These are phyloP conservation scores for Tothia fuscella DNA, from an alignment of 2,329 filamentous ascomycete genomes.

Conservation along the genomic window DNA sequence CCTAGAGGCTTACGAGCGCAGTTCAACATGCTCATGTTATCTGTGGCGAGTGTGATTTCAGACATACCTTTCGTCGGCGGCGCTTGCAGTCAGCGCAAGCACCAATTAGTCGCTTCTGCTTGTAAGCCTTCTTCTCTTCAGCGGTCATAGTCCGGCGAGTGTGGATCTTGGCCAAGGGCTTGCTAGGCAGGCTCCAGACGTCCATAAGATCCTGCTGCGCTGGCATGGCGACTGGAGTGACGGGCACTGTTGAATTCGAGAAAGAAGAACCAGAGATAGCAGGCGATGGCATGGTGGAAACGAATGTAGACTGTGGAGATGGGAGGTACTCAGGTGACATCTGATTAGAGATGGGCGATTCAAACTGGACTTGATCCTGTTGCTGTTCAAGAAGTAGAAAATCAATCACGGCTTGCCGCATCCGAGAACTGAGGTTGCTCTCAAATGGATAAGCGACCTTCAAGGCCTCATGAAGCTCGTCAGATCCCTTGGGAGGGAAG, in stretches of 20 bases:
- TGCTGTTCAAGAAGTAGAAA: conserved; percentile 25
- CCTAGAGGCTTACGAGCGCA: too few relatives aligned
- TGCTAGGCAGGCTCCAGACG: conserved; percentile 11
- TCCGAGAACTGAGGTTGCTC: conserved; percentile 26
- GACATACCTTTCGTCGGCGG: conserved; percentile 10
- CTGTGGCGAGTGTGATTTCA: not conserved
- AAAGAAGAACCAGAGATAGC: too few relatives aligned
- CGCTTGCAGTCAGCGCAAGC: conserved; percentile 12
- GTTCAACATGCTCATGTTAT: too few relatives aligned
- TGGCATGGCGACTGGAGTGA: not conserved
- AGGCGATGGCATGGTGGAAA: conserved; percentile 2
- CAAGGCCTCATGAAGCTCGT: conserved; percentile 27
- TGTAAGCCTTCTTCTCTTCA: conserved; percentile 12
- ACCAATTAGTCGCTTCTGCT: conserved; percentile 11
- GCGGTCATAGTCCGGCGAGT: conserved; percentile 10
- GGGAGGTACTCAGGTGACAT: conserved; percentile 8
- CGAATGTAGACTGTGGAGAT: conserved; percentile 10
- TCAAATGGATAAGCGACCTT: conserved; percentile 22
- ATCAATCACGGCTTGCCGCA: conserved; percentile 27
- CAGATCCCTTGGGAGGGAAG: conserved; percentile 16
- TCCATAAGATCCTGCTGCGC: conserved; percentile 10
- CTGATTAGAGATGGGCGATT: not conserved
- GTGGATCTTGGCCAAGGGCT: conserved; percentile 9
- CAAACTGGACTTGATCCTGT: conserved; percentile 14
- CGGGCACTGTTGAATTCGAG: not conserved